These are phyloP conservation scores for Metschnikowia picachoensis DNA, from an alignment of 805 yeast species.

Conservation along the genomic window DNA sequence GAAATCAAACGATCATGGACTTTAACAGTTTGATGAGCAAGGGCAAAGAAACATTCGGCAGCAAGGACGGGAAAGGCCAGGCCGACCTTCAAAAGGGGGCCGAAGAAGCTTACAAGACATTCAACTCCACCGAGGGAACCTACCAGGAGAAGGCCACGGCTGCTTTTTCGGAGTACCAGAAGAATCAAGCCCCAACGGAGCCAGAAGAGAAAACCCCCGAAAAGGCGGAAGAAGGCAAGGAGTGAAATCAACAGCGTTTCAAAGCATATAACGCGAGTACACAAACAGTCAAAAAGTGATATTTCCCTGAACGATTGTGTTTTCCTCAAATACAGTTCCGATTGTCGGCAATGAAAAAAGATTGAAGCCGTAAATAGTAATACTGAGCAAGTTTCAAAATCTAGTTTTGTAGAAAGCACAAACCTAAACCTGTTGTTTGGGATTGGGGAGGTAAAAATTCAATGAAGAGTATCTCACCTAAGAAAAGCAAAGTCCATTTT, in stretches of 20 bases:
- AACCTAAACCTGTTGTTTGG: too few species aligned
- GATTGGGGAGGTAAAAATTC: too few species aligned
- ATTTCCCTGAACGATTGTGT: too few species aligned
- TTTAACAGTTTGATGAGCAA: constrained; percentile 31
- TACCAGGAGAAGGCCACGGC: constrained; percentile 34
- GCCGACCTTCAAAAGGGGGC: constrained; percentile 29
- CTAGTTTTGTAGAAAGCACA: too few species aligned
- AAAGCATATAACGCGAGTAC: too few species aligned
- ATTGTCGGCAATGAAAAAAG: too few species aligned
- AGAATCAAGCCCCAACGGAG: constrained; percentile 2
- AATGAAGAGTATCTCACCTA: too few species aligned
- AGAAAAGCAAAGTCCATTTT: too few species aligned
- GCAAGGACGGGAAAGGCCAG: constrained; percentile 25
- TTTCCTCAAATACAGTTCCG: too few species aligned
- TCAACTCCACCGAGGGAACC: constrained; percentile 27
- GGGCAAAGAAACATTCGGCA: constrained; percentile 26
- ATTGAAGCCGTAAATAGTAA: too few species aligned
- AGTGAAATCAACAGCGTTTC: background rate
- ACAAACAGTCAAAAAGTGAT: too few species aligned
- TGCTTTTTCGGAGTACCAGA: constrained; percentile 28
- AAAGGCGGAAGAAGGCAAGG: background rate
- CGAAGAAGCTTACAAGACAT: constrained; percentile 32
- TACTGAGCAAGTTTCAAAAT: too few species aligned
- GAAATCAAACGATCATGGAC: constrained; percentile 16
- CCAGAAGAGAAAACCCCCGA: background rate